Evolutionary conservation across 1,139 yeast species (phyloP).

Genomic region (Meyerozyma athensensis): DNA sequence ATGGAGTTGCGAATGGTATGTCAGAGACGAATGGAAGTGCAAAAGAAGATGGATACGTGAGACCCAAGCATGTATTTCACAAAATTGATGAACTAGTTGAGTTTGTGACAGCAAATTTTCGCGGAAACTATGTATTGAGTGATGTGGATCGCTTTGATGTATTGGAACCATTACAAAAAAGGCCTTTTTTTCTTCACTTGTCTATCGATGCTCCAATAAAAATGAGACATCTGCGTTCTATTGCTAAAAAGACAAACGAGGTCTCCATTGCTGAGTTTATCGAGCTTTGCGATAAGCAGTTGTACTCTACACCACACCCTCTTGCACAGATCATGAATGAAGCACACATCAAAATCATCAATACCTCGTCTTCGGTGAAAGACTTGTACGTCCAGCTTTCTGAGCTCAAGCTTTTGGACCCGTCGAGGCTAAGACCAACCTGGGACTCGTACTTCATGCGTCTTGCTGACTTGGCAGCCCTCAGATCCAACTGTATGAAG

Average conservation of each 20-base stretch:
- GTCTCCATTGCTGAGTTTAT: conserved; percentile 16
- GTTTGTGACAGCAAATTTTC: conserved; percentile 70
- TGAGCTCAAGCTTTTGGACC: conserved; percentile 50
- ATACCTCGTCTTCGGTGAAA: conserved; percentile 46
- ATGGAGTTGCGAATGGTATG: neutral
- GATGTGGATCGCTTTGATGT: conserved; percentile 42
- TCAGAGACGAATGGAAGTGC: conserved; percentile 5
- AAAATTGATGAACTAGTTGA: conserved; percentile 47
- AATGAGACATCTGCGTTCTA: conserved; percentile 48
- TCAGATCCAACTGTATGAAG: conserved; percentile 94
- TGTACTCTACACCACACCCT: conserved; percentile 6
- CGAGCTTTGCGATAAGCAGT: neutral
- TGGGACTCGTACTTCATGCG: conserved; percentile 98
- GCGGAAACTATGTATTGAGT: conserved; percentile 54
- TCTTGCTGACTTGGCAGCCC: conserved; percentile 87
- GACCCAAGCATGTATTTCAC: conserved; percentile 18
- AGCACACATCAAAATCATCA: conserved; percentile 60
- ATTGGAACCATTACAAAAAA: conserved; percentile 50
- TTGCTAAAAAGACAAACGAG: conserved; percentile 16
- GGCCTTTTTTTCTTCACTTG: conserved; percentile 85
- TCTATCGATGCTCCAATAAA: conserved; percentile 72
- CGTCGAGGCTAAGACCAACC: conserved; percentile 72
- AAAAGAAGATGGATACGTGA: conserved; percentile 10
- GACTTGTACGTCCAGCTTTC: conserved; percentile 49
- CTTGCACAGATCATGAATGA: conserved; percentile 49